Evolutionary conservation across 2,329 filamentous ascomycete genomes (phyloP), one percentile per base, ranked within the genome.

Genomic region (Exophiala sideris): DNA sequence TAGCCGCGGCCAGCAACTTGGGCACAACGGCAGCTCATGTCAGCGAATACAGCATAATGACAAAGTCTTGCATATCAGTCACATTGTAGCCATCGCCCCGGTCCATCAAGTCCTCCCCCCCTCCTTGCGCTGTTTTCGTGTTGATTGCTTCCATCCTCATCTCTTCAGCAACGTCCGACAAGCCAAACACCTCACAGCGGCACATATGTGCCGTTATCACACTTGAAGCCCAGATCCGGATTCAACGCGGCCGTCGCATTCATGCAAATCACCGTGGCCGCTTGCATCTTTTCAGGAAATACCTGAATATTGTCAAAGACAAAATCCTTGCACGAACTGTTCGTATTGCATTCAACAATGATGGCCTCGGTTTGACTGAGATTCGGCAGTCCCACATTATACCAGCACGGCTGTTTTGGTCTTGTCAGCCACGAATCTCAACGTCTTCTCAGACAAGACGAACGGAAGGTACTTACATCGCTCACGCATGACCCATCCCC

Each of bases 401-500:
- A 76, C 73, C 73, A 76, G 60, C 72, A 76, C 3, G 73, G 73
- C 54, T 57, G 16, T 35, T 20, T 20, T 12, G 3, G n/a, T n/a
- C n/a, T n/a, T n/a, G n/a, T n/a, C n/a, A n/a, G n/a, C n/a, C n/a
- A n/a, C n/a, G n/a, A n/a, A n/a, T n/a, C n/a, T n/a, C n/a, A n/a
- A n/a, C n/a, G n/a, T n/a, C n/a, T n/a, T n/a, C n/a, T n/a, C n/a
- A n/a, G n/a, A n/a, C n/a, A n/a, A n/a, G n/a, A n/a, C n/a, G n/a
- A n/a, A n/a, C n/a, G n/a, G n/a, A n/a, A n/a, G n/a, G n/a, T n/a
- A 53, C 54, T 52, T 41, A 57, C 54, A 52, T 73, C 61, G 0
- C 69, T 67, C 7, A 69, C 68, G 54, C 74, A 76, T n/a, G 68
- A 70, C 5, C 71, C 71, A 59, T 76, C 74, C 1, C 73, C 73